Base-by-base conservation (phyloP, 2,329 filamentous ascomycete genomes). In the Daldinia sp. region DNA sequence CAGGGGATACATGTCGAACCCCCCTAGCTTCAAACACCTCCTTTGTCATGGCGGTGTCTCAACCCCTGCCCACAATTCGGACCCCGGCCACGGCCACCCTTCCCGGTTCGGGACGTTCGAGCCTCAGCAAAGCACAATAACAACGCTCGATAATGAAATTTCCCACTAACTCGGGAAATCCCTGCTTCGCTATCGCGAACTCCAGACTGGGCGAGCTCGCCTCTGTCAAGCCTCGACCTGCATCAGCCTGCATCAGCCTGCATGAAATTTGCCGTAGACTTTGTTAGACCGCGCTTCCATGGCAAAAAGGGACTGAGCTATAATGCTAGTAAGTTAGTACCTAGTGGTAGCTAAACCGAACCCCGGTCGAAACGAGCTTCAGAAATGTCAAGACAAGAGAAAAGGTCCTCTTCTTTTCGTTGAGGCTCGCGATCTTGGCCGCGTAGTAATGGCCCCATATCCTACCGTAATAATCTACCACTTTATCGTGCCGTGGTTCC, bases 21-120 rank as follows among this genome's bases (percentile, higher is more conserved):
- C 54, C 65, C 64, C 48, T 68, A 61, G 64, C 66, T 64, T 74
- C 72, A 75, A 75, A 75, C 74, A 69, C 59, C 65, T 58, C 69
- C 65, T 71, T 71, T 70, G 74, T 75, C 73, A 72, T 73, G 74
- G 71, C 69, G 60, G 35, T 73, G 74, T 75, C 72, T 75, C 74
- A 74, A 70, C 70, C 72, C 72, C 69, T 64, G 71, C 60, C 50
- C 13, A 39, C 66, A 48, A 59, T 64, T 64, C 60, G 56, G 62
- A 68, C 59, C 68, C 60, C 41, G 59, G 57, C 60, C 65, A 56
- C 65, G 61, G 68, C 63, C 62, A 65, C 33, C 39, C 23, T 64
- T 66, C 61, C 62, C 63, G 59, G 63, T 42, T 58, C 42, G 57
- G 67, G 35, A 44, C 51, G 58, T 69, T 69, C 41, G 62, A 73